Evolutionary conservation across 768 basidiomycete genomes (phyloP), one percentile per base, ranked within the genome.

Genomic region (Hygrophoropsis aurantiaca): DNA sequence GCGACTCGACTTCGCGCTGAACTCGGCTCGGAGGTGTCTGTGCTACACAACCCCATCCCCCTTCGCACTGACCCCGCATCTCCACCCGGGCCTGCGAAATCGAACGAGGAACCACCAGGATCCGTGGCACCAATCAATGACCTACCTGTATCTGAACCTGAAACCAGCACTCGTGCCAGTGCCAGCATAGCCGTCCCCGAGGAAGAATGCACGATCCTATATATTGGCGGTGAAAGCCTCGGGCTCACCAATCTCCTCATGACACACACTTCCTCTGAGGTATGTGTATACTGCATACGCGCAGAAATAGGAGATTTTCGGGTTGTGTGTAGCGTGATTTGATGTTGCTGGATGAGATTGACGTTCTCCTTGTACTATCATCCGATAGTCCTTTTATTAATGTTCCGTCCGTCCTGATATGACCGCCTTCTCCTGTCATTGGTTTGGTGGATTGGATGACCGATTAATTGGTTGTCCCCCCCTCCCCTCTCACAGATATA

Each of bases 211-310:
- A 42, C 63, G 1, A 66, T 84, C 18, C 60, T 82, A 38, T 85
- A 83, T 57, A 73, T 98, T 34, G 95, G 95, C 2, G 76, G 77
- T 18, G 90, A 97, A 63, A 85, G 82, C 50, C 78, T 94, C 3
- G 78, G 78, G 1, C 69, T 97, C 33, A 87, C 88, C 8, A 97
- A 97, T 57, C 63, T 97, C 6, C 74, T 97, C 34, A 85, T 97
- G 71, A 93, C 85, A 0, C 82, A 97, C 60, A 76, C 86, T 3
- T 68, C 72, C 0, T 81, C 74, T 46, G 69, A 77, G 42, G 92
- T 90, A 47, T 40, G 76, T 61, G 13, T 18, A 2, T 6, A 30
- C 34, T 13, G 18, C 40, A n/a, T n/a, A n/a, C n/a, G n/a, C n/a
- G n/a, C n/a, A n/a, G n/a, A n/a, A n/a, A n/a, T n/a, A n/a, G n/a